Evolutionary conservation across 2,329 filamentous ascomycete genomes (phyloP), one percentile per base, ranked within the genome.

Genomic region (Didymellaceae sp.): DNA sequence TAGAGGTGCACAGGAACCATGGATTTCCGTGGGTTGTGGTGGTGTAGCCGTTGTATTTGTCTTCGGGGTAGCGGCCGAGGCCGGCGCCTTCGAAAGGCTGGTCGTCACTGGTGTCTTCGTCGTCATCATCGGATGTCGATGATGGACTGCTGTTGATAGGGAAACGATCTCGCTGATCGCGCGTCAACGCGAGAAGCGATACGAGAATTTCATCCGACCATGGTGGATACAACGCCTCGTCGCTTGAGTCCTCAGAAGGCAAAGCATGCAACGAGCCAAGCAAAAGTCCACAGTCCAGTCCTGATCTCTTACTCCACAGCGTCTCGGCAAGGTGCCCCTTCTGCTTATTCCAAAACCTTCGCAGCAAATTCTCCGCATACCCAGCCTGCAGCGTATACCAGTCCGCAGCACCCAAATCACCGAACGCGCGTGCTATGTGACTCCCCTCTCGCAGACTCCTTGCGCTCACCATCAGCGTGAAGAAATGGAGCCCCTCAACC

Each of bases 31-130:
- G 64, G 9, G 52, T 57, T 4, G 63, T 61, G 25, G 54, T 72
- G 22, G 60, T 62, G 51, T 73, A 72, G 14, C 74, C 74, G 55
- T 75, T 63, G 57, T 76, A 76, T 0, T 67, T 62, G 54, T 77
- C 75, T 61, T 77, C 75, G 1, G 74, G 74, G 51, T 78, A 78
- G 34, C 75, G 67, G 14, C 75, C 75, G 7, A 78, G 52, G 1
- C 70, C 75, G 21, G 68, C 69, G 28, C 72, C 74, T 41, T 62
- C 40, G 11, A 68, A 61, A 17, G 55, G 18, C 49, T 52, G 13
- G 28, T 49, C 22, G 24, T 52, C 39, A 30, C 56, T 25, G 25
- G 37, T 33, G 18, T 47, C 44, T 2, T 50, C 41, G 1, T 57
- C 52, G 3, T 54, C 47, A 1, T 51, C 32, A 11, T 61, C 57